A percentile compares a stretch with the other conserved stretches of the same genome.
These are phyloP conservation scores for Voacanga thouarsii DNA, from an alignment of 257 asterid genomes.

Conservation along the genomic window DNA sequence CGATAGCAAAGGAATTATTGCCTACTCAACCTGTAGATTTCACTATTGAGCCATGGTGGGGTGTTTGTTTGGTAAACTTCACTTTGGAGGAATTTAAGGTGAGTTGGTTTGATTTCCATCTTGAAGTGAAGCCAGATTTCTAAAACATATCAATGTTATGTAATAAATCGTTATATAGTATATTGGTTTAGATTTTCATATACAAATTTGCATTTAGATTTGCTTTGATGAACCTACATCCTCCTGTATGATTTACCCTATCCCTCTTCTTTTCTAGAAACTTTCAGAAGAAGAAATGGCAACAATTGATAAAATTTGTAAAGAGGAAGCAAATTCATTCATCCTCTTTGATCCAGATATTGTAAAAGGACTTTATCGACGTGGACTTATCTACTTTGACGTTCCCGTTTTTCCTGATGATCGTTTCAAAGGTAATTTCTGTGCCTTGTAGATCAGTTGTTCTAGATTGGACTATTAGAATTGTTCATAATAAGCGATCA, in stretches of 20 bases:
- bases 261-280: slow-evolving; percentile 49
- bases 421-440: slow-evolving; percentile 80
- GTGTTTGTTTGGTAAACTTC: slow-evolving; percentile 94
- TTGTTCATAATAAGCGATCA: not conserved
- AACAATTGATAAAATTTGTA: slow-evolving; percentile 94
- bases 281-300: slow-evolving; percentile 98
- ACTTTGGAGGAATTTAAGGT: slow-evolving; percentile 99
- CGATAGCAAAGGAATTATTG: slow-evolving; percentile 92
- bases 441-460: not conserved
- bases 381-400: slow-evolving; percentile 94
- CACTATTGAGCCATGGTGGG: slow-evolving; percentile 98
- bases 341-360: slow-evolving; percentile 88
- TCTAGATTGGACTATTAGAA: not conserved
- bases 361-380: slow-evolving; percentile 73
- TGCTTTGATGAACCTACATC: not conserved
- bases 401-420: slow-evolving; percentile 96
- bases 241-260: slow-evolving; percentile 9
- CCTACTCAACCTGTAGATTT: slow-evolving; percentile 93
- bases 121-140: not conserved
- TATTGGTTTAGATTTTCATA: not conserved
- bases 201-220: not conserved
- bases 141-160: not conserved
- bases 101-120: slow-evolving; percentile 1
- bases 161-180: not conserved
- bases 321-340: slow-evolving; percentile 94